A percentile compares a stretch with the other conserved stretches of the same genome.
Conservation (phyloP, 257 asterid genomes). For the Penstemon barbatus region DNA sequence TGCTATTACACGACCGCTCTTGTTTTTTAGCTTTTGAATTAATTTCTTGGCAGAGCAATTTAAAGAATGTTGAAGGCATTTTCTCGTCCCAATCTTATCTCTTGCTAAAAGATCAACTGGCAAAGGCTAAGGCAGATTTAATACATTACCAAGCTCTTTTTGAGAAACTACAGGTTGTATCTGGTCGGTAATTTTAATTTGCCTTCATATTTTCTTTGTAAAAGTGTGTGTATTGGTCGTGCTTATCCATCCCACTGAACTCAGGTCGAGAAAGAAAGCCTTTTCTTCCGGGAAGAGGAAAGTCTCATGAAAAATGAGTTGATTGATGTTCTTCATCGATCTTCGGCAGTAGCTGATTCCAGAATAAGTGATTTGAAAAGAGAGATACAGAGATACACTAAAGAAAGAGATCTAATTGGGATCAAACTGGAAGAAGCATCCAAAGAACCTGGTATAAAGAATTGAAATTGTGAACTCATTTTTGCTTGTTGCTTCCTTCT, state of each 20-base stretch:
- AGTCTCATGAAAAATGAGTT: constrained; percentile 71
- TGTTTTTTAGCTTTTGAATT: constrained; percentile 25
- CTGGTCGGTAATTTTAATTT: constrained; percentile 40
- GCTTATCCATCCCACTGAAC: constrained; percentile 26
- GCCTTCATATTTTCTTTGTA: constrained; percentile 21
- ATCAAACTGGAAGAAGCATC: constrained; percentile 72
- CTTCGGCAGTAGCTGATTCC: constrained; percentile 69
- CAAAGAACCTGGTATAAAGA: constrained; percentile 68
- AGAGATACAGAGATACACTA: constrained; percentile 60
- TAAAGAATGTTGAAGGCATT: constrained; percentile 65
- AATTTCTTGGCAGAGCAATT: constrained; percentile 63
- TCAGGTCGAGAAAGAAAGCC: constrained; percentile 83
- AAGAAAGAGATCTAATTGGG: constrained; percentile 56
- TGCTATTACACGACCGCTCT: constrained; percentile 24
- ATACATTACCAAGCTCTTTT: constrained; percentile 67
- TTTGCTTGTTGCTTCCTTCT: not conserved
- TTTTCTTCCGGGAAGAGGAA: constrained; percentile 87
- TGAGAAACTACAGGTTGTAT: constrained; percentile 91
- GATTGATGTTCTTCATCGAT: constrained; percentile 68
- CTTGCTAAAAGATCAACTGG: constrained; percentile 72
- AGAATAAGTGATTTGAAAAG: constrained; percentile 67
- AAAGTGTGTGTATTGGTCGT: constrained; percentile 19
- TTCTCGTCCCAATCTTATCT: constrained; percentile 73
- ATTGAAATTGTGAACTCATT: not conserved
- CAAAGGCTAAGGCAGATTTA: constrained; percentile 71